Conservation (phyloP, 208 protist genomes). For the Blastocrithidia nonstop region DNA sequence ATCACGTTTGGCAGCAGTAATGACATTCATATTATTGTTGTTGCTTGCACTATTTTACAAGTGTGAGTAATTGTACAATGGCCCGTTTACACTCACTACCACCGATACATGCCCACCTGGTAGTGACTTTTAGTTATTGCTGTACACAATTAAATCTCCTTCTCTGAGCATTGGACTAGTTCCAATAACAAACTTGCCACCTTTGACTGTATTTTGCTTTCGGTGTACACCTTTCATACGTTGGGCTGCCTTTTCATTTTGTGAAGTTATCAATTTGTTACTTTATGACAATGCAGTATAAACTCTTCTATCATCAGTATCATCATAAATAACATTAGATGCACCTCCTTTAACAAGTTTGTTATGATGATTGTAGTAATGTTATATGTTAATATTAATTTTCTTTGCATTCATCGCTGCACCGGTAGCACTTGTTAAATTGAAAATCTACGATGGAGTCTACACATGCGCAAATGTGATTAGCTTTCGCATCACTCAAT, state of each 20-base stretch:
- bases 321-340: too few relatives aligned
- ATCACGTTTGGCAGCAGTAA: neutral
- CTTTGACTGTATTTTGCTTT: neutral
- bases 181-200: slow-evolving; percentile 3
- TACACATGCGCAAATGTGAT: slow-evolving; percentile 14
- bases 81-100: slow-evolving; percentile 34
- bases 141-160: slow-evolving; percentile 26
- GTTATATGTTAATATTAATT: slow-evolving; percentile 8
- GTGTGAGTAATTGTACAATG: too few relatives aligned
- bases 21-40: too few relatives aligned
- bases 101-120: slow-evolving; percentile 39
- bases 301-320: too few relatives aligned
- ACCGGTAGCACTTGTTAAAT: neutral
- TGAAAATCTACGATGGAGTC: slow-evolving; percentile 9
- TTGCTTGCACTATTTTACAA: too few relatives aligned
- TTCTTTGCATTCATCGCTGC: neutral
- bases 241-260: neutral
- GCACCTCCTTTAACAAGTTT: too few relatives aligned
- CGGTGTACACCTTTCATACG: neutral
- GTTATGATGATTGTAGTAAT: too few relatives aligned
- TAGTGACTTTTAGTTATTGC: slow-evolving; percentile 11
- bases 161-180: slow-evolving; percentile 7
- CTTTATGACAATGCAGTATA: too few relatives aligned
- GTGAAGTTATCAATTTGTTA: too few relatives aligned
- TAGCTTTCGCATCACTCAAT: slow-evolving; percentile 28